phyloP scores from a whole-genome alignment of 805 yeast species.

The Helenozyma rhizophorensis region DNA sequence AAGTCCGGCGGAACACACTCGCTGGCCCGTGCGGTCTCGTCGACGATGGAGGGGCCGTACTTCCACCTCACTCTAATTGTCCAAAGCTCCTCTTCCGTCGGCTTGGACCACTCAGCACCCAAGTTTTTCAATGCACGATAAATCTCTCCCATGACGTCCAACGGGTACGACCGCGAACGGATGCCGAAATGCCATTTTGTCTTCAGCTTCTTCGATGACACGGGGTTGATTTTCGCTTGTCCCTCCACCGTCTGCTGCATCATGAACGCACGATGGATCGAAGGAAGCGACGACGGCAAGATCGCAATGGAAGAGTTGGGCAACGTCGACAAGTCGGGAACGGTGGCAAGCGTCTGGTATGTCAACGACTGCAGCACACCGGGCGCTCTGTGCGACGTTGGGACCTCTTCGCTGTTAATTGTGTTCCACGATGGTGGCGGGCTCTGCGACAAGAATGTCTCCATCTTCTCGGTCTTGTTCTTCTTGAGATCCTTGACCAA shows the following conservation, averaged over 20 bases:
- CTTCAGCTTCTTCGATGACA: conserved; percentile 77
- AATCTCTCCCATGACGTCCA: conserved; percentile 98
- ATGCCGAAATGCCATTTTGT: conserved; percentile 99
- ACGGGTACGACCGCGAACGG: conserved; percentile 89
- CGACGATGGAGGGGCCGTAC: conserved; percentile 38
- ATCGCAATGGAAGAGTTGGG: conserved; percentile 86
- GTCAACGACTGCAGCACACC: conserved; percentile 44
- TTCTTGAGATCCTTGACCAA: conserved; percentile 64
- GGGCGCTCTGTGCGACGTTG: conserved; percentile 31
- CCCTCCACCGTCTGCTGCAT: conserved; percentile 39
- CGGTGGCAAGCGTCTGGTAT: conserved; percentile 44
- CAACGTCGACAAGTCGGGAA: conserved; percentile 45
- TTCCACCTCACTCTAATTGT: conserved; percentile 94
- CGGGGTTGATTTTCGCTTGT: conserved; percentile 41
- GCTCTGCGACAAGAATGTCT: conserved; percentile 54
- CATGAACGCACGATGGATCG: conserved; percentile 93
- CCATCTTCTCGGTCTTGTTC: conserved; percentile 47
- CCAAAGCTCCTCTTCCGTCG: conserved; percentile 93
- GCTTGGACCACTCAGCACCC: conserved; percentile 97
- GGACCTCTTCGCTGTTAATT: conserved; percentile 9
- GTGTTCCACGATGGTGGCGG: conserved; percentile 51
- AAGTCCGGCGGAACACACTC: conserved; percentile 55
- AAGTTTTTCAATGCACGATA: conserved; percentile 88
- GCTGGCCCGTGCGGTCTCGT: conserved; percentile 16
- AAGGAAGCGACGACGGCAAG: conserved; percentile 89